phyloP scores from a whole-genome alignment of 75 land plant genomes.

The Chamaecyparis obtusa region DNA sequence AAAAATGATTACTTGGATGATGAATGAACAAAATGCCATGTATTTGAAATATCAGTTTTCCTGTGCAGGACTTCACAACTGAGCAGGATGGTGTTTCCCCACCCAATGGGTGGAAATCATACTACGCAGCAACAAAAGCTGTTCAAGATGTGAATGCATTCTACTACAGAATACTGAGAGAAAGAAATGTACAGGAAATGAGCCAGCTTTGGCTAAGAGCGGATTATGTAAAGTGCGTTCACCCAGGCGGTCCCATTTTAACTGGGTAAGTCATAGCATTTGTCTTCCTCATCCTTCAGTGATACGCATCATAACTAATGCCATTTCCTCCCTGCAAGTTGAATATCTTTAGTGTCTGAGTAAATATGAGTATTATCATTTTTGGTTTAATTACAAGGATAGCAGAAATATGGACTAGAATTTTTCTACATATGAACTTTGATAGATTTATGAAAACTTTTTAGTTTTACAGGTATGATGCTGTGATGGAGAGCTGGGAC shows the following conservation, averaged over 20 bases:
- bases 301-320: not conserved
- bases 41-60: not conserved
- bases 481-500: conserved; percentile 76
- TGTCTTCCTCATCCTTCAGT: not conserved
- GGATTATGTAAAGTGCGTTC: conserved; percentile 92
- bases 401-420: not conserved
- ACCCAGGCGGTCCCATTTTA: conserved; percentile 67
- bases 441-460: not conserved
- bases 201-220: conserved; percentile 73
- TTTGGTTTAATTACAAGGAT: not conserved
- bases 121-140: conserved; percentile 88
- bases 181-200: conserved; percentile 61
- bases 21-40: not conserved
- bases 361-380: not conserved
- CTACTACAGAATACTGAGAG: conserved; percentile 73
- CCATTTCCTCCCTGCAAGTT: not conserved
- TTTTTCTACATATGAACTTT: conserved; percentile 10
- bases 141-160: conserved; percentile 61
- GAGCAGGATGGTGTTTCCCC: conserved; percentile 64
- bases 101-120: conserved; percentile 84
- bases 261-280: conserved; percentile 53
- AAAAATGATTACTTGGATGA: not conserved
- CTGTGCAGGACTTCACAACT: conserved; percentile 62
- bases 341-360: not conserved
- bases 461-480: conserved; percentile 50